These are phyloP conservation scores for Harrya chromipes DNA, from an alignment of 768 basidiomycete genomes.

Conservation along the genomic window DNA sequence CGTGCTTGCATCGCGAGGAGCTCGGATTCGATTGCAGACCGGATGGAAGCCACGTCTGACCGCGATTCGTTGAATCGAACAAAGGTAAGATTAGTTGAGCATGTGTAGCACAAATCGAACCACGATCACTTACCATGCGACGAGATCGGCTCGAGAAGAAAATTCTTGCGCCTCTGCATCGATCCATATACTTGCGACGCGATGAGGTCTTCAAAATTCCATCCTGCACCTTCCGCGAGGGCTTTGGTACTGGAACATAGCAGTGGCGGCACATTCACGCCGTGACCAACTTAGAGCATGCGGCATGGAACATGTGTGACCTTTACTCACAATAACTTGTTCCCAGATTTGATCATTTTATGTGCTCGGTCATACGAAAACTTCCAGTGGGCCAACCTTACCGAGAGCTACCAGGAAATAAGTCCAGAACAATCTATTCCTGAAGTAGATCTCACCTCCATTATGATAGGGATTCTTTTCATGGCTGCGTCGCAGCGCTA, in stretches of 20 bases:
- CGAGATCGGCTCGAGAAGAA: conserved; percentile 38
- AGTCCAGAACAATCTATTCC: not conserved
- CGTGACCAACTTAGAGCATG: not conserved
- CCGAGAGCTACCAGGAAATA: conserved; percentile 17
- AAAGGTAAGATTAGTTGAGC: not conserved
- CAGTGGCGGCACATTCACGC: not conserved
- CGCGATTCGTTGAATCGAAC: no score
- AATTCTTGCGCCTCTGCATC: conserved; percentile 37
- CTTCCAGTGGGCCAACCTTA: conserved; percentile 29
- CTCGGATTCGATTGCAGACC: conserved; percentile 26
- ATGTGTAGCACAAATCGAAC: not conserved
- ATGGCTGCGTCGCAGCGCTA: conserved; percentile 5
- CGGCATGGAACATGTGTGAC: not conserved
- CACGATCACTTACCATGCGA: conserved; percentile 33
- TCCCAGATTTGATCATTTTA: conserved; percentile 2
- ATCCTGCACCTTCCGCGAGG: conserved; percentile 41
- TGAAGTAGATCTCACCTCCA: conserved; percentile 7
- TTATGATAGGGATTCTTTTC: conserved; percentile 10
- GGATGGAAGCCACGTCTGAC: conserved; percentile 22
- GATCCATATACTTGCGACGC: conserved; percentile 38
- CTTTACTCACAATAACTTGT: conserved; percentile 16
- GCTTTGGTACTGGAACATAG: conserved; percentile 31
- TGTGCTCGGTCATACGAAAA: conserved; percentile 8
- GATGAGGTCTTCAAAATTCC: conserved; percentile 41
- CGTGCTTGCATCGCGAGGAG: conserved; percentile 25